These are phyloP conservation scores for Mycena polygramma DNA, from an alignment of 768 basidiomycete species.

Conservation along the genomic window DNA sequence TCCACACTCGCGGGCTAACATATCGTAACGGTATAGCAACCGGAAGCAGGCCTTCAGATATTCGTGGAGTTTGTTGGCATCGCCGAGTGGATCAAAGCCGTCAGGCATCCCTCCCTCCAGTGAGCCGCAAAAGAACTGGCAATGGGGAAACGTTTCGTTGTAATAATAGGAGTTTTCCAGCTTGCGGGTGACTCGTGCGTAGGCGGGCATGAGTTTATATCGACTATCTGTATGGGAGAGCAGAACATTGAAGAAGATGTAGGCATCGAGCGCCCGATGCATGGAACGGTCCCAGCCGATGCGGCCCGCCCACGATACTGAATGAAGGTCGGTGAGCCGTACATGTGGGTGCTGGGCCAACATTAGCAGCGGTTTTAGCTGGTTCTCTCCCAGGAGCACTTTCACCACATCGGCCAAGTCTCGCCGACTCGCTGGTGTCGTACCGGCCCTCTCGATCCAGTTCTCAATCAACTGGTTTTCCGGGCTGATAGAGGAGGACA, in stretches of 20 bases:
- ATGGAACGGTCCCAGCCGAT: conserved; percentile 49
- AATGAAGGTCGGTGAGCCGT: conserved; percentile 44
- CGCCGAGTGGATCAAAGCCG: conserved; percentile 34
- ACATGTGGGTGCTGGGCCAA: conserved; percentile 53
- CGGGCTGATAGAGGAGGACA: conserved; percentile 41
- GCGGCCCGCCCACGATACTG: conserved; percentile 48
- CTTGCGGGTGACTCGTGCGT: conserved; percentile 36
- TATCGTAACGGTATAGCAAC: conserved; percentile 54
- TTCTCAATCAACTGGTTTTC: conserved; percentile 47
- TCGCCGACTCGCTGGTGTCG: conserved; percentile 36
- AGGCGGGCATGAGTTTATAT: conserved; percentile 43
- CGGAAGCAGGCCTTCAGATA: conserved; percentile 53
- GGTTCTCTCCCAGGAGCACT: conserved; percentile 50
- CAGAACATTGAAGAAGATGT: conserved; percentile 53
- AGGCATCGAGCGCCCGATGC: conserved; percentile 47
- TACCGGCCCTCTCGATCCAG: conserved; percentile 49
- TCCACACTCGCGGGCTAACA: conserved; percentile 52
- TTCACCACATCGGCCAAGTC: conserved; percentile 53
- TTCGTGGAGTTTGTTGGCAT: conserved; percentile 43
- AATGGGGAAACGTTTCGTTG: conserved; percentile 50
- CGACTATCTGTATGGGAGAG: conserved; percentile 45
- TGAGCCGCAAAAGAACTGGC: conserved; percentile 41
- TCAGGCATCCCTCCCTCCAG: not conserved
- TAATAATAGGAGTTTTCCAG: conserved; percentile 42
- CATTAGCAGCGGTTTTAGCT: conserved; percentile 49